These are phyloP conservation scores for Umbelopsis vinacea DNA, from an alignment of 192 early-diverging fungal genomes.

Conservation along the genomic window DNA sequence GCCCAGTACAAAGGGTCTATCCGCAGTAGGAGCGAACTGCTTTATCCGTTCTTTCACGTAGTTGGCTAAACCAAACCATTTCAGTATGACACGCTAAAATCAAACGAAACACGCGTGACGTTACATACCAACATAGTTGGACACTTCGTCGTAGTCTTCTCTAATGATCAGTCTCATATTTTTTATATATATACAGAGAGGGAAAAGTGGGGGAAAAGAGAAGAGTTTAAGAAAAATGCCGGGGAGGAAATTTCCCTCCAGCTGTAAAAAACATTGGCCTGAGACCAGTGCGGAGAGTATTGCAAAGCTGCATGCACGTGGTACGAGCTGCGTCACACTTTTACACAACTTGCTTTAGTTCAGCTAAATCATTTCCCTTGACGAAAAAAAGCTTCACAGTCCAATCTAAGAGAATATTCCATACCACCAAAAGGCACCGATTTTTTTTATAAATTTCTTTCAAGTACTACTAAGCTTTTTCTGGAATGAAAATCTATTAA, in stretches of 20 bases:
- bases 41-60: slow-evolving; percentile 82
- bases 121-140: slow-evolving; percentile 63
- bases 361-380: too few species aligned
- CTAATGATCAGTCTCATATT: slow-evolving; percentile 76
- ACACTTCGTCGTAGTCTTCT: slow-evolving; percentile 67
- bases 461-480: too few species aligned
- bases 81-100: neutral
- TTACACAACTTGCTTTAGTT: too few species aligned
- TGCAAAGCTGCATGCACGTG: too few species aligned
- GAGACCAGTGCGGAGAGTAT: too few species aligned
- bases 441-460: too few species aligned
- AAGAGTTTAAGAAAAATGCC: neutral
- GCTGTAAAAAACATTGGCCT: neutral
- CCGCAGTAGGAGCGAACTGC: slow-evolving; percentile 72
- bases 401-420: too few species aligned
- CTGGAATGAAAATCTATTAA: too few species aligned
- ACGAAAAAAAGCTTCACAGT: too few species aligned
- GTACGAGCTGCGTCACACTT: too few species aligned
- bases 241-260: neutral
- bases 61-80: slow-evolving; percentile 51
- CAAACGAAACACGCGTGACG: neutral
- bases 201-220: neutral
- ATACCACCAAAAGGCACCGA: too few species aligned
- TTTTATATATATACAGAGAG: slow-evolving; percentile 4
- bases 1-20: slow-evolving; percentile 82